These are phyloP conservation scores for Yarrowia osloensis DNA, from an alignment of 805 yeast species.

Conservation along the genomic window DNA sequence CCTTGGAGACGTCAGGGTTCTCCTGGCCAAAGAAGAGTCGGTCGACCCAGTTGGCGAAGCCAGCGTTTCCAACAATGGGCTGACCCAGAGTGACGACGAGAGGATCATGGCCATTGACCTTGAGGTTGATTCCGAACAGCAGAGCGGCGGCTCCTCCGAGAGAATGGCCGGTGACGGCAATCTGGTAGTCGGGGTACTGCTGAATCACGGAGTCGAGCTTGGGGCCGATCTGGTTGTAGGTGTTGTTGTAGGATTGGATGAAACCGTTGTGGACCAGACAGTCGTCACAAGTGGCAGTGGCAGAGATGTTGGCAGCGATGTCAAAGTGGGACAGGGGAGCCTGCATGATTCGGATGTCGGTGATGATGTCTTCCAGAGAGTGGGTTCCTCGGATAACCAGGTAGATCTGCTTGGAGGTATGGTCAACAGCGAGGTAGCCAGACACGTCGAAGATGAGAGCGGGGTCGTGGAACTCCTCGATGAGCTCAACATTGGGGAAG, in stretches of 20 bases:
- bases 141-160: constrained; percentile 27
- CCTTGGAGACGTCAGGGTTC: constrained; percentile 11
- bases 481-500: constrained; percentile 23
- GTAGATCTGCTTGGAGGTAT: constrained; percentile 13
- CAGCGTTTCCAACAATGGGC: constrained; percentile 26
- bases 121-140: constrained; percentile 24
- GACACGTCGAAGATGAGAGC: neutral
- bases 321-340: constrained; percentile 10
- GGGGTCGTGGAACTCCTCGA: constrained; percentile 19
- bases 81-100: constrained; percentile 22
- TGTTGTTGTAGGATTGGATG: constrained; percentile 8
- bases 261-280: constrained; percentile 22
- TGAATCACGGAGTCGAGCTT: neutral
- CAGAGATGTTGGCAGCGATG: neutral
- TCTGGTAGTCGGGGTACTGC: constrained; percentile 13
- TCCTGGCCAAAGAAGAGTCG: constrained; percentile 17
- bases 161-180: constrained; percentile 20
- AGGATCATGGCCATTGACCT: constrained; percentile 24
- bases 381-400: constrained; percentile 21
- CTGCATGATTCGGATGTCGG: constrained; percentile 11
- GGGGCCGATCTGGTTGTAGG: constrained; percentile 15
- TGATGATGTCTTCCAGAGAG: constrained; percentile 7
- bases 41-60: constrained; percentile 27
- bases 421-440: constrained; percentile 21
- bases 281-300: neutral